Base-by-base conservation (phyloP, 352 stramenopile genomes). In the Globisporangium echinulatum region DNA sequence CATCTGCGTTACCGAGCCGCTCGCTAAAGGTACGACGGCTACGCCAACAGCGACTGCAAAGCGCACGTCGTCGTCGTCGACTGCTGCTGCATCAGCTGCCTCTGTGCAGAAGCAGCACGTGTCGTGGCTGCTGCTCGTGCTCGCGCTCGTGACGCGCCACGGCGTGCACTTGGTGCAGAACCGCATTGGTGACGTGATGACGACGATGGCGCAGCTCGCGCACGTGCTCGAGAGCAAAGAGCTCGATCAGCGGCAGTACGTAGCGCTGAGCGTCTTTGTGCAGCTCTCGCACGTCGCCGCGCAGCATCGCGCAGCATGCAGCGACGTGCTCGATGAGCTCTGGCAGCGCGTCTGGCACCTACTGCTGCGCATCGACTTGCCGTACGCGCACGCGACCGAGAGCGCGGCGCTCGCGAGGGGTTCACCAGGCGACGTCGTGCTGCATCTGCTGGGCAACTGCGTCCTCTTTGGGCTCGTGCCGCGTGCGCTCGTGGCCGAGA, bases 131-230 rank as follows among this genome's bases (percentile, higher is more conserved):
- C 54, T 88, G 47, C 61, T 85, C 19, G 64, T 86, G 17, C 51
- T 86, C 14, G 67, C 74, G 5, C 59, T 79, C 44, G 51, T 87
- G 6, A 68, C 57, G 43, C 77, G 79, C 40, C 72, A 86, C 33
- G 77, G 77, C 13, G 71, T 73, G 52, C 80, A 82, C 55, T 85
- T 83, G 51, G 53, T 81, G 17, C 58, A 56, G 10, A 86, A 83
- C 57, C 71, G 74, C 15, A 75, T 87, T 56, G 77, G 71, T 10
- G 79, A 88, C 48, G 52, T 85, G n/a, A 87, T 86, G 69, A 64
- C 74, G 10, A 50, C 83, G 11, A 73, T 87, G 57, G 59, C 72
- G 17, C 74, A 77, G n/a, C 64, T 88, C 5, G 58, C 46, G 4
- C 57, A 81, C 49, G 67, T 72, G 49, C 48, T 87, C 14, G 64